Evolutionary conservation across 305 asterid species (phyloP).

Genomic region (Fraxinus dipetala): DNA sequence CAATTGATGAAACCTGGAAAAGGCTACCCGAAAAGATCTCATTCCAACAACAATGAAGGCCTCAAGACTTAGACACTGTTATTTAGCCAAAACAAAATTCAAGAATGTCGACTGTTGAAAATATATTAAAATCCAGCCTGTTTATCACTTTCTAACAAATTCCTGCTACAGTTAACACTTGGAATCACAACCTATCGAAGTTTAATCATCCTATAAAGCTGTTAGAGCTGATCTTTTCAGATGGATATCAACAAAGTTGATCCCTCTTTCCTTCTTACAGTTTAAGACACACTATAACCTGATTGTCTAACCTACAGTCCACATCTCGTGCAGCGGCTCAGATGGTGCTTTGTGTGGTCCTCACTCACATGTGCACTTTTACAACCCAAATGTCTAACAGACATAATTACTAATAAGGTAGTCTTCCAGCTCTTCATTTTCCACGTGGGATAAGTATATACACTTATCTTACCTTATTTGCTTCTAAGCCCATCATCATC

Average conservation of each 20-base stretch:
- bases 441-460: background rate
- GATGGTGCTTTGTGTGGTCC: background rate
- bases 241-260: background rate
- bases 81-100: background rate
- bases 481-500: background rate
- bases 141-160: background rate
- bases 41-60: constrained; percentile 10
- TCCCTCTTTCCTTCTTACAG: background rate
- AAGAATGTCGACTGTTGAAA: background rate
- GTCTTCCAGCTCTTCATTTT: background rate
- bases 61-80: background rate
- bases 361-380: background rate
- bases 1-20: constrained; percentile 75
- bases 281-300: background rate
- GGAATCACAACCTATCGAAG: background rate
- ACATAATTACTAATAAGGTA: background rate
- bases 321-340: background rate
- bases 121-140: constrained; percentile 3
- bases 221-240: background rate
- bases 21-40: constrained; percentile 27
- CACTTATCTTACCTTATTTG: background rate
- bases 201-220: background rate
- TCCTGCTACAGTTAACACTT: background rate
- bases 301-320: background rate
- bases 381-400: background rate